These are phyloP conservation scores for Xylaria curta DNA, from an alignment of 495 filamentous ascomycete species.

Conservation along the genomic window DNA sequence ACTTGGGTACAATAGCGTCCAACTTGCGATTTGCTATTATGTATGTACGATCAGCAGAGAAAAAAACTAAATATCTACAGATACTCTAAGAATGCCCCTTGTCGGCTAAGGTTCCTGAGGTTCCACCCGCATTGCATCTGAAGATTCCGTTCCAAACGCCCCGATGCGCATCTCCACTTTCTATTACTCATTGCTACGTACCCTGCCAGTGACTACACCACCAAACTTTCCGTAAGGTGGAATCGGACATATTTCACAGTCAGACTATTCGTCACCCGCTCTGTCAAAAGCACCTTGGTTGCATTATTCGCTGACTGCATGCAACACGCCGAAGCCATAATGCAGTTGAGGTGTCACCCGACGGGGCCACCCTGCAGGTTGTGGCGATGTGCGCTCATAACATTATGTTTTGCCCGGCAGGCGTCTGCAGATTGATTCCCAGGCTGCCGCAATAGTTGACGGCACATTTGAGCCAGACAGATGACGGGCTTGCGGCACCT, in stretches of 20 bases:
- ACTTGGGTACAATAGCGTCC: not conserved
- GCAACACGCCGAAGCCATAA: slow-evolving; percentile 19
- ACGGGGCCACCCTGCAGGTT: slow-evolving; percentile 8
- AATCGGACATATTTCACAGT: slow-evolving; percentile 5
- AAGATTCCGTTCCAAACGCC: not conserved
- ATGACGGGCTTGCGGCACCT: slow-evolving; percentile 17
- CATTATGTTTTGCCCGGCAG: slow-evolving; percentile 19
- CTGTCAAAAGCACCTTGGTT: slow-evolving; percentile 1
- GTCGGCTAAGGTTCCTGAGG: not conserved
- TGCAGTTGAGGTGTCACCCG: slow-evolving; percentile 17
- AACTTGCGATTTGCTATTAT: not conserved
- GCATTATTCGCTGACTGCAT: slow-evolving; percentile 25
- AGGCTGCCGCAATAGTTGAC: slow-evolving; percentile 31
- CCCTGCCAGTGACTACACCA: not conserved
- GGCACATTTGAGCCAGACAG: slow-evolving; percentile 8
- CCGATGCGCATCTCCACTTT: not conserved
- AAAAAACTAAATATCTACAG: not conserved
- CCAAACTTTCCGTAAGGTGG: slow-evolving; percentile 4
- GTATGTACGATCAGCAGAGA: not conserved
- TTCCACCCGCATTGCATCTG: slow-evolving; percentile 10
- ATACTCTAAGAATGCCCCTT: not conserved
- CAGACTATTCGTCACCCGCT: slow-evolving; percentile 6
- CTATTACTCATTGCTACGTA: not conserved
- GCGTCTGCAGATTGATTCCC: slow-evolving; percentile 27
- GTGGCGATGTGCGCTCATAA: not conserved